Base-by-base conservation (phyloP, 257 asterid genomes). In the Solanum bukasovii region DNA sequence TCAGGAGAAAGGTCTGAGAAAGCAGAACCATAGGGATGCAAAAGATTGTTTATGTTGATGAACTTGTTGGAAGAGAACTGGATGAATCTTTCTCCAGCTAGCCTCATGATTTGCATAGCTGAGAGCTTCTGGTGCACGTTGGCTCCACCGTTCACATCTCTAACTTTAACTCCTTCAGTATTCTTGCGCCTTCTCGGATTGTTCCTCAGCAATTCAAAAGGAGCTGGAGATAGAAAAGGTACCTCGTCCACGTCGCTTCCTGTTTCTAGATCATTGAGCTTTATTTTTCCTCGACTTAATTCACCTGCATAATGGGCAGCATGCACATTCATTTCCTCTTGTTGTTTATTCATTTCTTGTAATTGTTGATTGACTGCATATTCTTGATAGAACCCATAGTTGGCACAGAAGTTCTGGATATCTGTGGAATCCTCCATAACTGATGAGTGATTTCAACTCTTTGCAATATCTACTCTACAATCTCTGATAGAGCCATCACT, bases 41-140 rank as follows among this genome's bases (percentile, higher is more conserved):
- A 49, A 33, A 63, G 49, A 31, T 71, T 37, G 77, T 70, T 81
- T 81, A 86, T 37, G 65, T 82, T 82, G 27, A 67, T 82, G 87
- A 72, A 70, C 89, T 56, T 68, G 21, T 83, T 29, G 37, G 85
- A 78, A 70, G 90, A 52, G 65, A 86, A 89, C 31, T 86, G 79
- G 46, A 89, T 65, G 68, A 86, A 89, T 71, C 85, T 89, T 89
- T 86, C 90, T 86, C 87, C 90, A n/a, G 87, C 89, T 42, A 86
- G 87, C 78, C 77, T 81, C 87, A 89, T 70, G 38, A 85, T 79
- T 13, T 86, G 83, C 71, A 23, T 61, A 18, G 90, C 79, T 74
- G 88, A 84, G 31, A 88, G 79, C 81, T 56, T 88, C 52, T 38
- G 85, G 85, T 37, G 35, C 40, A 12, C 34, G 59, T 23, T 46